Evolutionary conservation across 192 early-diverging fungal species (phyloP).

Genomic region (Backusella luteola): DNA sequence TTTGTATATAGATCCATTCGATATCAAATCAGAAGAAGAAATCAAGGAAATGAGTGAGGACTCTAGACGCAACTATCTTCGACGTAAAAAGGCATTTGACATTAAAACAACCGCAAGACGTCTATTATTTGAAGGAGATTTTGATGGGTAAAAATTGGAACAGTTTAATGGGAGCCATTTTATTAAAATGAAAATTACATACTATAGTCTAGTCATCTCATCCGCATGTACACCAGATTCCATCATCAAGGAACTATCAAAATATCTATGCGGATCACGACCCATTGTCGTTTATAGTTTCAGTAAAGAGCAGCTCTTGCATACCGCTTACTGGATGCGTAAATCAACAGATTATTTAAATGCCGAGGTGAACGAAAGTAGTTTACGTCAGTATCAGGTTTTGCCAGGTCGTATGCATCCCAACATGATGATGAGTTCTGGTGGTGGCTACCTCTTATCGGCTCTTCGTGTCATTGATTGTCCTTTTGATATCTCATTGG

Average conservation of each 20-base stretch:
- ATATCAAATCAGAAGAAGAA: constrained; percentile 15
- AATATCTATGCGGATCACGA: constrained; percentile 78
- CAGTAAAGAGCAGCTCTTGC: constrained; percentile 62
- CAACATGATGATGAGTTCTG: constrained; percentile 71
- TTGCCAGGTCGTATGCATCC: constrained; percentile 81
- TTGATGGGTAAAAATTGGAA: constrained; percentile 57
- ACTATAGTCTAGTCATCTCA: constrained; percentile 69
- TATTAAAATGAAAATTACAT: neutral
- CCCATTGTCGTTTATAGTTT: constrained; percentile 84
- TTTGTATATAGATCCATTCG: neutral
- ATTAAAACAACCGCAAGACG: constrained; percentile 50
- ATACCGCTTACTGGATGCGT: constrained; percentile 66
- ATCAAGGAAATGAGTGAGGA: constrained; percentile 20
- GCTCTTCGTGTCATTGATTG: constrained; percentile 57
- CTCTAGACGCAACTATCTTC: constrained; percentile 49
- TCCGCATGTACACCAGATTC: constrained; percentile 74
- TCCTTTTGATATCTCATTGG: constrained; percentile 20
- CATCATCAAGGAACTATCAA: constrained; percentile 68
- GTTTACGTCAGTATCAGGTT: constrained; percentile 86
- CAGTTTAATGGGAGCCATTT: neutral
- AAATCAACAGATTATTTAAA: constrained; percentile 70
- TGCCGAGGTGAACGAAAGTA: constrained; percentile 87
- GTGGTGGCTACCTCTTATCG: constrained; percentile 69
- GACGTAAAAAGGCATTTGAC: constrained; percentile 50
- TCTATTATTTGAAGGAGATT: constrained; percentile 54